These are phyloP conservation scores for Bipolaris zeicola DNA, from an alignment of 2,329 filamentous ascomycete genomes.

Conservation along the genomic window DNA sequence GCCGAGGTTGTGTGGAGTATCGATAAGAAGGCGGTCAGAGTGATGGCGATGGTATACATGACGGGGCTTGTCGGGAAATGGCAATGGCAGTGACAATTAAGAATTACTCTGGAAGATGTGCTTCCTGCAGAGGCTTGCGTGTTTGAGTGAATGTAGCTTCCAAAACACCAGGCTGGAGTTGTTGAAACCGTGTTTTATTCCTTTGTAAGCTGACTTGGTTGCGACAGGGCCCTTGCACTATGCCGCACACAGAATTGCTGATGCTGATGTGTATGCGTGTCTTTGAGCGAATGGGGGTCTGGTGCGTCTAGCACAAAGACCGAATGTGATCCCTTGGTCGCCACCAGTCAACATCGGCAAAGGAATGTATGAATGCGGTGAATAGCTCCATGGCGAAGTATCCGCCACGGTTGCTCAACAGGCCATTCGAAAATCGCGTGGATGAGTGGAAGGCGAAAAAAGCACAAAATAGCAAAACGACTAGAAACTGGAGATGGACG, in stretches of 20 bases:
- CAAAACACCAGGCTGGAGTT: background rate
- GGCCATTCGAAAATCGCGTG: conserved; percentile 21
- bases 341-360: conserved; percentile 26
- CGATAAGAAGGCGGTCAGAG: conserved; percentile 17
- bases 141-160: conserved; percentile 4
- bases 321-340: conserved; percentile 24
- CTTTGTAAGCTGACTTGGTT: conserved; percentile 5
- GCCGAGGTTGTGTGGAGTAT: conserved; percentile 11
- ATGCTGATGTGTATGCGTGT: background rate
- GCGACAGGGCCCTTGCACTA: background rate
- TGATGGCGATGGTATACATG: conserved; percentile 5
- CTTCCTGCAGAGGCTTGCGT: conserved; percentile 8
- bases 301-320: conserved; percentile 15
- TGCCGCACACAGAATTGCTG: background rate
- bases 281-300: conserved; percentile 1
- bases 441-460: background rate
- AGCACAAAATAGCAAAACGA: conserved; percentile 14
- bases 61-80: conserved; percentile 3
- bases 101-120: conserved; percentile 6
- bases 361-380: conserved; percentile 24
- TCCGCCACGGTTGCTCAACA: conserved; percentile 31
- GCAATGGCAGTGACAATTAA: conserved; percentile 5
- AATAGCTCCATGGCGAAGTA: conserved; percentile 38
- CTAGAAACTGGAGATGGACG: conserved; percentile 16
- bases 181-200: background rate